Conservation (phyloP, 805 yeast genomes). For the Huiozyma sinensis region DNA sequence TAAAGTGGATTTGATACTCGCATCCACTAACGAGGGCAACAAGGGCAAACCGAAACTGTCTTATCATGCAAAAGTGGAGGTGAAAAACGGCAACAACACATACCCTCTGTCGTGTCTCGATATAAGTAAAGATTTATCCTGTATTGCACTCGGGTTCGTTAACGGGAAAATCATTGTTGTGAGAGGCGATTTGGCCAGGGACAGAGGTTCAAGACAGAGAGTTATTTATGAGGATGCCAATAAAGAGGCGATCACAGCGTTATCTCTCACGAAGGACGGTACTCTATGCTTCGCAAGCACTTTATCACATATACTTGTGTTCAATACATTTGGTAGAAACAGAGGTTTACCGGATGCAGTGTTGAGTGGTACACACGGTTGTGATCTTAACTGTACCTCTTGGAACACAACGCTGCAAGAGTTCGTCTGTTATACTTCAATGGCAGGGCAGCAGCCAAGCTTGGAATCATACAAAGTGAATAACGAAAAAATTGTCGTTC, state of each 20-base stretch:
- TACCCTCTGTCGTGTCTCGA: constrained; percentile 45
- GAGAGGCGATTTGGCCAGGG: constrained; percentile 80
- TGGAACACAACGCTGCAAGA: constrained; percentile 34
- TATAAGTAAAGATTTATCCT: constrained; percentile 16
- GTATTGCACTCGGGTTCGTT: constrained; percentile 22
- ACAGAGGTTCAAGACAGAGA: constrained; percentile 83
- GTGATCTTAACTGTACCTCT: constrained; percentile 33
- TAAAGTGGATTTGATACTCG: constrained; percentile 47
- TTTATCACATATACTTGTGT: constrained; percentile 56
- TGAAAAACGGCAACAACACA: constrained; percentile 64
- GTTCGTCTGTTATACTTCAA: constrained; percentile 54
- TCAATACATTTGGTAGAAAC: constrained; percentile 70
- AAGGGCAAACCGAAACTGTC: not conserved
- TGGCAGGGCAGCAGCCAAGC: constrained; percentile 24
- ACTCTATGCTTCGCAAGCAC: constrained; percentile 62
- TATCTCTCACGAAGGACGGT: constrained; percentile 43
- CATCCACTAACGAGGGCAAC: not conserved
- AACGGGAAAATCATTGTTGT: constrained; percentile 72
- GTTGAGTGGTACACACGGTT: constrained; percentile 38
- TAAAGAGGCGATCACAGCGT: constrained; percentile 71
- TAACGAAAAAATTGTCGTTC: constrained; percentile 38
- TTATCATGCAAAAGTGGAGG: constrained; percentile 50
- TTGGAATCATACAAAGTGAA: constrained; percentile 50
- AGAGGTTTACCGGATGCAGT: constrained; percentile 48
- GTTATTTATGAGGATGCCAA: constrained; percentile 51